A percentile compares a stretch with the other conserved stretches of the same genome.
These are phyloP conservation scores for Coemansia sp. DNA, from an alignment of 192 early-diverging fungal species.

Conservation along the genomic window DNA sequence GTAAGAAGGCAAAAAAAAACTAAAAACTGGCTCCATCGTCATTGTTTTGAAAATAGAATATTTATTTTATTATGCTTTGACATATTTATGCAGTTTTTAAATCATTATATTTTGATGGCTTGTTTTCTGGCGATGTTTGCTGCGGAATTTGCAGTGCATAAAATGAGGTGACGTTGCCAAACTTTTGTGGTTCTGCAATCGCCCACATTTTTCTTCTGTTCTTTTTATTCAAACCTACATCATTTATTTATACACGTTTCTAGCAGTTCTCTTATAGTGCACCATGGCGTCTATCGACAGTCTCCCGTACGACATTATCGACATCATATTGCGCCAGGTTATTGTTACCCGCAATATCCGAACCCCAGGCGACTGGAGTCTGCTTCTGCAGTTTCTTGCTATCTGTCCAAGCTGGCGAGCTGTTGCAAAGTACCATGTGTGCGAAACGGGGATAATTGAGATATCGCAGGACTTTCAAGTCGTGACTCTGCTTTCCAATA, in stretches of 20 bases:
- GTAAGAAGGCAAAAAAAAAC: background rate
- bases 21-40: background rate
- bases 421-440: constrained; percentile 1
- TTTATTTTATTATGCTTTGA: too few relatives aligned
- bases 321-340: constrained; percentile 6
- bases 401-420: constrained; percentile 11
- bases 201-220: background rate
- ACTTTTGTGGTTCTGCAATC: background rate
- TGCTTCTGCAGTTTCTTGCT: constrained; percentile 2
- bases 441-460: constrained; percentile 9
- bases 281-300: constrained; percentile 5
- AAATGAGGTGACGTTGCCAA: background rate
- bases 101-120: too few relatives aligned
- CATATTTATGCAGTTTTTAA: too few relatives aligned
- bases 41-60: background rate
- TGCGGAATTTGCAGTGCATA: background rate
- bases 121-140: background rate
- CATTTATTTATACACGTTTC: background rate
- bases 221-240: background rate
- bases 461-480: constrained; percentile 9
- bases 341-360: background rate
- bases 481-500: background rate
- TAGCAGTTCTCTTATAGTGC: background rate
- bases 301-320: constrained; percentile 2
- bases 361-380: constrained; percentile 5